Percentiles rank a stretch among this genome's conserved stretches.
Conservation (phyloP, 345 rosid species). For the Eucalyptus regnans region DNA sequence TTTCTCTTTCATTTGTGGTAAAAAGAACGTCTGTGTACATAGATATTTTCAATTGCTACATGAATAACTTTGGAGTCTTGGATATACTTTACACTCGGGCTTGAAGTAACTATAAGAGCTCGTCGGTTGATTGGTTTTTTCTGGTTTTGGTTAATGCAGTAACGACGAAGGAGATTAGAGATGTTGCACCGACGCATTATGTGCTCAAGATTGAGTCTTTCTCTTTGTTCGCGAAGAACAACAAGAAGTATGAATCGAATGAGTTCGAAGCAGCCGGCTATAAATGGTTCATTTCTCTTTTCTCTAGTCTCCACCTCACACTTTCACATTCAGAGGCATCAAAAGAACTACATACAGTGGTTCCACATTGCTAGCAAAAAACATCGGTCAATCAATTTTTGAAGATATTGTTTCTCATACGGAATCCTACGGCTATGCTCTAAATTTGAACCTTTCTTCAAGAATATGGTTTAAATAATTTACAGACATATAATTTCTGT, state of each 20-base stretch:
- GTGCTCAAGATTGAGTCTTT: not conserved
- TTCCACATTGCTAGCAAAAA: not conserved
- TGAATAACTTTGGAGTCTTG: not conserved
- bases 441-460: not conserved
- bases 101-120: not conserved
- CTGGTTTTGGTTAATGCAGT: not conserved
- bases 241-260: not conserved
- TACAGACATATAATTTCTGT: not conserved
- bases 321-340: not conserved
- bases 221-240: not conserved
- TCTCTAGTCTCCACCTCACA: not conserved
- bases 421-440: not conserved
- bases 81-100: not conserved
- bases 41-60: not conserved
- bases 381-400: not conserved
- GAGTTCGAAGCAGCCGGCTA: not conserved
- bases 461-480: not conserved
- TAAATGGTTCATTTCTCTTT: not conserved
- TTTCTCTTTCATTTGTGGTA: not conserved
- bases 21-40: not conserved
- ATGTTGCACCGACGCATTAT: not conserved
- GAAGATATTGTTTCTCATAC: not conserved
- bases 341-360: not conserved
- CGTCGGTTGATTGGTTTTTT: not conserved
- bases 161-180: not conserved